Evolutionary conservation across 805 yeast genomes (phyloP).

Genomic region (Starmerella bombicola): DNA sequence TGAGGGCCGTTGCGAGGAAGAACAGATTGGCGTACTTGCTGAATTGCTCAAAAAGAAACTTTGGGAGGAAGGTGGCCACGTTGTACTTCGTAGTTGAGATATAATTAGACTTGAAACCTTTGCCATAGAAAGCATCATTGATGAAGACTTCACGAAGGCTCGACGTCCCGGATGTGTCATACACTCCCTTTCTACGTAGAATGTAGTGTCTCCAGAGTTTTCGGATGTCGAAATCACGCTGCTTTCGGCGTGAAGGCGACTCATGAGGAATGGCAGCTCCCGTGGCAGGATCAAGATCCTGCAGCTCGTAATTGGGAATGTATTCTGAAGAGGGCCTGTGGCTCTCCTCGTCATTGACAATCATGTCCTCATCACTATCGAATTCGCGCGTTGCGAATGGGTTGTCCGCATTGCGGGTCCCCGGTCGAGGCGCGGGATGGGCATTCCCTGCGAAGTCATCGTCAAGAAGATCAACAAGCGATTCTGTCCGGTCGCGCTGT

Average conservation of each 20-base stretch:
- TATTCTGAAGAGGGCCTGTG: too few relatives aligned
- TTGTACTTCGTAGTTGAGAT: constrained; percentile 94
- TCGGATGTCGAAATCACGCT: constrained; percentile 28
- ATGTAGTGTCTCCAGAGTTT: constrained; percentile 25
- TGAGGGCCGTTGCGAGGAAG: constrained; percentile 78
- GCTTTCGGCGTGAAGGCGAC: not conserved
- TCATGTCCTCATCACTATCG: not conserved
- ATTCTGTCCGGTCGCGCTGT: not conserved
- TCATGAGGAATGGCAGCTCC: not conserved
- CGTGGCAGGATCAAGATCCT: constrained; percentile 18
- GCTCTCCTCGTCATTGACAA: constrained; percentile 1
- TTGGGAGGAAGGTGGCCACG: constrained; percentile 82
- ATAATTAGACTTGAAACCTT: constrained; percentile 54
- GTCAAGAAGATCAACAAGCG: too few relatives aligned
- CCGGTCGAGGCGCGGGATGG: too few relatives aligned
- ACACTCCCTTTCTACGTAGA: constrained; percentile 19
- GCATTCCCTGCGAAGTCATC: too few relatives aligned
- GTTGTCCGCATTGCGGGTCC: too few relatives aligned
- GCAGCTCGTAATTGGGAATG: constrained; percentile 17
- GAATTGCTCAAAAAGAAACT: constrained; percentile 90
- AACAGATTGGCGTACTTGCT: constrained; percentile 93
- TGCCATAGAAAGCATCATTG: constrained; percentile 49
- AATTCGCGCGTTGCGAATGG: constrained; percentile 4
- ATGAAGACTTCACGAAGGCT: constrained; percentile 57
- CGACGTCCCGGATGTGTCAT: constrained; percentile 5